Conservation (phyloP, 495 filamentous ascomycete species). For the Penicillium malachiteum region DNA sequence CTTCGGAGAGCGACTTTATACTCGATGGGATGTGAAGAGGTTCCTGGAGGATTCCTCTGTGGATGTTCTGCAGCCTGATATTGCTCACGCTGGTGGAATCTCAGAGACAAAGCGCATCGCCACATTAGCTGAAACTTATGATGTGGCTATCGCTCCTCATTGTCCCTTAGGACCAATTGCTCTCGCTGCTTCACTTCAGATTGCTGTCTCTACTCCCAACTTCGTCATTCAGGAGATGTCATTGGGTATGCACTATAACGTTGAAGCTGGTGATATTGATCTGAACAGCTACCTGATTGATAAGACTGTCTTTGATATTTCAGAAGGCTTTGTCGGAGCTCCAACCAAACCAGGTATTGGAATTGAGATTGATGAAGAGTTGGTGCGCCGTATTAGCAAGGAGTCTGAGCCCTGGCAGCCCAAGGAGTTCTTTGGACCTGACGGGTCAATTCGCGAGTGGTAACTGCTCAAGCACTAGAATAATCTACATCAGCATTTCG, state of each 20-base stretch:
- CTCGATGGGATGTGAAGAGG: slow-evolving; percentile 72
- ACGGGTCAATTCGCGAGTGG: slow-evolving; percentile 75
- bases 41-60: slow-evolving; percentile 70
- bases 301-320: slow-evolving; percentile 61
- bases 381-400: slow-evolving; percentile 54
- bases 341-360: slow-evolving; percentile 65
- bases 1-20: slow-evolving; percentile 73
- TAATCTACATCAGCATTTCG: not conserved
- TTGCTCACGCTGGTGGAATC: slow-evolving; percentile 76
- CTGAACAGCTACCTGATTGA: slow-evolving; percentile 68
- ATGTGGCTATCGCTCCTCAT: slow-evolving; percentile 76
- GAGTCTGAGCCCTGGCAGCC: slow-evolving; percentile 57
- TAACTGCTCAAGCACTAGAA: slow-evolving; percentile 29
- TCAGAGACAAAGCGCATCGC: slow-evolving; percentile 72
- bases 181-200: slow-evolving; percentile 70
- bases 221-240: slow-evolving; percentile 85
- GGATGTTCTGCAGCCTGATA: slow-evolving; percentile 76
- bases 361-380: slow-evolving; percentile 72
- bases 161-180: slow-evolving; percentile 78
- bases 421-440: slow-evolving; percentile 68
- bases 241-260: slow-evolving; percentile 78
- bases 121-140: slow-evolving; percentile 73
- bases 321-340: slow-evolving; percentile 66
- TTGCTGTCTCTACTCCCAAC: slow-evolving; percentile 65
- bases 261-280: slow-evolving; percentile 61